Base-by-base conservation (phyloP, 2,329 filamentous ascomycete genomes). In the Epichloe coenophiala region DNA sequence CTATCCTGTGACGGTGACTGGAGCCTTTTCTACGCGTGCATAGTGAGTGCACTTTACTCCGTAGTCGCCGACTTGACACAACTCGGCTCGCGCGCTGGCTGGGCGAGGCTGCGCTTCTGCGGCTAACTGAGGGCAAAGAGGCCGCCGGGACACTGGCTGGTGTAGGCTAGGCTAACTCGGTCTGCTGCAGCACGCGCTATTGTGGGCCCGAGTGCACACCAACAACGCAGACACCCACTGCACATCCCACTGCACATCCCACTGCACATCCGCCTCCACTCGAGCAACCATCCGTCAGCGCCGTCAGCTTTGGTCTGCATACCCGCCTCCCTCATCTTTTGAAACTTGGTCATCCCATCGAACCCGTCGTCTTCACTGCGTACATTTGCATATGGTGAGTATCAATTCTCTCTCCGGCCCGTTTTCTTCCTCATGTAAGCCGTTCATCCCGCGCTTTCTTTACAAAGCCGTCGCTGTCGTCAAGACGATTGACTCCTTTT, bases 341-440 rank as follows among this genome's bases (percentile, higher is more conserved):
- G 17, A 17, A 7, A 48, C 4, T 27, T 17, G 21, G 40, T 33
- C 9, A 21, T 37, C 21, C 27, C 31, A 2, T 23, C n/a, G 31
- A 19, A 15, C 27, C 31, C 27, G n/a, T 37, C 39, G 40, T 44
- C 40, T 12, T 40, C 38, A n/a, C 27, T 40, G 45, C 35, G 31
- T 41, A 37, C 35, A 36, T 17, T 45, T 46, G 42, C 35, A 36
- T 17, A 48, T 46, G 42, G 50, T 52, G 42, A 52, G 50, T 46
- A 48, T 21, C 19, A n/a, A 36, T 39, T 35, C 6, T 31, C 9
- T 39, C 23, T 27, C n/a, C 13, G 12, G 17, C 39, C 12, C 11
- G 4, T 23, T 31, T 5, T 41, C 19, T 33, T 35, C 21, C 6
- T 13, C 17, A 9, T 36, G 19, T 7, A 21, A 41, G 12, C 17